A percentile compares a stretch with the other conserved stretches of the same genome.
Evolutionary conservation across 352 stramenopile genomes (phyloP).

Genomic region (Aphanomyces euteiches): DNA sequence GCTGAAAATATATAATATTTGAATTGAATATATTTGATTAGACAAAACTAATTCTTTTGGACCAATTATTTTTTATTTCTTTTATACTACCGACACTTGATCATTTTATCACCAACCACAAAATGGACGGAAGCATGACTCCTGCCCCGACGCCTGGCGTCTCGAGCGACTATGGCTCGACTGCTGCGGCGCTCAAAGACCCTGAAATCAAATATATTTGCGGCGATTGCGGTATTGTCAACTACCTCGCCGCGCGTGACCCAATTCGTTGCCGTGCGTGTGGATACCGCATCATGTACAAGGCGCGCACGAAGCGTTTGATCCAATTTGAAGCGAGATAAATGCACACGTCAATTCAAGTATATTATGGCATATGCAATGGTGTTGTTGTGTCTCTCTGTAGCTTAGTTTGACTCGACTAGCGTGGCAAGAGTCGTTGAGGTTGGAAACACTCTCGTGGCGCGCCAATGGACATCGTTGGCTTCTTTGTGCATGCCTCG

Average conservation of each 20-base stretch:
- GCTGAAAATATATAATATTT: neutral
- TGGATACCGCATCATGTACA: constrained; percentile 98
- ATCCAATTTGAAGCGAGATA: constrained; percentile 90
- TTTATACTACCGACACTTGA: constrained; percentile 26
- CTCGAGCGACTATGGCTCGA: constrained; percentile 45
- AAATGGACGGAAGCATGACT: constrained; percentile 73
- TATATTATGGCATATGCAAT: neutral
- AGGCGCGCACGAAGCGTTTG: constrained; percentile 93
- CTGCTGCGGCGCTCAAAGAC: constrained; percentile 65
- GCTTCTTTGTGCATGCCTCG: constrained; percentile 49
- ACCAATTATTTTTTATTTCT: constrained; percentile 4
- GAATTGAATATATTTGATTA: neutral
- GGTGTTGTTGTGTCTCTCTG: neutral
- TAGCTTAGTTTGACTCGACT: neutral
- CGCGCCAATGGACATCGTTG: constrained; percentile 63
- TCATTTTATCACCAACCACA: constrained; percentile 30
- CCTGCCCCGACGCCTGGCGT: constrained; percentile 47
- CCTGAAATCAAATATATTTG: constrained; percentile 96
- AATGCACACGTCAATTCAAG: constrained; percentile 15
- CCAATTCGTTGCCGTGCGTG: constrained; percentile 94
- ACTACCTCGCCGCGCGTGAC: constrained; percentile 94
- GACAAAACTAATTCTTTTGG: neutral
- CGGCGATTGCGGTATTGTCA: constrained; percentile 94
- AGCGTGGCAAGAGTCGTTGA: constrained; percentile 20
- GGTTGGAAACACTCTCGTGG: constrained; percentile 44